Base-by-base conservation (phyloP, 2,329 filamentous ascomycete genomes). In the Cytospora schulzeri region DNA sequence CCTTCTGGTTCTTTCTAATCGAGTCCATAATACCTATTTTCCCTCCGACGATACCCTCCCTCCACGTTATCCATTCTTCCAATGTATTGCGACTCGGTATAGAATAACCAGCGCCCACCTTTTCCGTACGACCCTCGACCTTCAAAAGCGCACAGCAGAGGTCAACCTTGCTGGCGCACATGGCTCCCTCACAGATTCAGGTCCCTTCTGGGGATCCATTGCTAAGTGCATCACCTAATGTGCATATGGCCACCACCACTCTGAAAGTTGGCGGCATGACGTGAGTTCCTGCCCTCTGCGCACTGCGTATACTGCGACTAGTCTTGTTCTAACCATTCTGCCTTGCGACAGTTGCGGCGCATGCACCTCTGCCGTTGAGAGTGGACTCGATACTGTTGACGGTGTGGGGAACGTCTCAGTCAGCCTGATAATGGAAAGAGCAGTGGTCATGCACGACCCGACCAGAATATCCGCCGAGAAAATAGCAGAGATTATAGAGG, bases 351-450 rank as follows among this genome's bases (percentile, higher is more conserved):
- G 85, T 69, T 99, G 95, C 79, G 93, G 94, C 74, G 90, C 94
- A 70, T 99, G 95, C 76, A 97, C 94, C 31, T 96, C 93, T 53
- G 90, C 95, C n/a, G 90, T 99, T 70, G 94, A 98, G 82, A 87
- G 90, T 66, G 95, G 91, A 69, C 96, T 99, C 79, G 90, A 92
- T 72, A 87, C 85, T 69, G 85, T 96, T 6, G 83, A 90, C 48
- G 94, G 95, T 62, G 88, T 95, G 12, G 91, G 90, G 68, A 92
- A 85, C 70, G 92, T 98, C 65, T 96, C 93, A 12, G 91, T 99
- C 71, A 97, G 92, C 75, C 81, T 99, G 71, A 91, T 97, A 63
- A 96, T 97, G 88, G 93, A 97, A 77, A 88, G 94, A 66, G 95
- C 94, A n/a, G 93, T 98, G 51, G 83, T 98, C 41, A 90, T 93